Conservation (phyloP, 495 filamentous ascomycete species). For the Oleoguttula mirabilis region DNA sequence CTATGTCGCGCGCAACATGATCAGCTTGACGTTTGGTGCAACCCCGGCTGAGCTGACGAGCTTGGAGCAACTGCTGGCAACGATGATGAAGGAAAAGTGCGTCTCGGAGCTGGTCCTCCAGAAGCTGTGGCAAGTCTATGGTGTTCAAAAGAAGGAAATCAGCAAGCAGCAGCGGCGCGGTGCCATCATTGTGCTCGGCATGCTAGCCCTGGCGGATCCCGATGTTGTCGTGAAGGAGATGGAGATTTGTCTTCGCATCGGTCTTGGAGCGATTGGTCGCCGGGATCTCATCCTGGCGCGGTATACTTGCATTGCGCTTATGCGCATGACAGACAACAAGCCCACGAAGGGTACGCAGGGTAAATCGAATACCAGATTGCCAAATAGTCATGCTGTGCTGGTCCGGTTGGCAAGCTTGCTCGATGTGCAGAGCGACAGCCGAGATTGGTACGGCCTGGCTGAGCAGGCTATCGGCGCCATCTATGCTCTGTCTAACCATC, state of each 20-base stretch:
- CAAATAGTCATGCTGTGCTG: slow-evolving; percentile 84
- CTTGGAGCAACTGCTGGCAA: slow-evolving; percentile 83
- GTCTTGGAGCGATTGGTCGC: slow-evolving; percentile 67
- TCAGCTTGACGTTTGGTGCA: slow-evolving; percentile 89
- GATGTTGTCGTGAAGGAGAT: slow-evolving; percentile 89
- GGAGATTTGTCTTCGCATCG: slow-evolving; percentile 83
- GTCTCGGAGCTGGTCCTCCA: slow-evolving; percentile 75
- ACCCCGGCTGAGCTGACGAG: slow-evolving; percentile 91
- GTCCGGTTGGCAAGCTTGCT: slow-evolving; percentile 67
- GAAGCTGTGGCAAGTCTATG: slow-evolving; percentile 96
- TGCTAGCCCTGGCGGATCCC: slow-evolving; percentile 86
- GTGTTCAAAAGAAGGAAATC: slow-evolving; percentile 83
- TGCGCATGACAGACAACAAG: slow-evolving; percentile 67
- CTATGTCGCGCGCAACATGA: slow-evolving; percentile 97
- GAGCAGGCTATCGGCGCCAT: slow-evolving; percentile 95
- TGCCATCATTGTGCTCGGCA: slow-evolving; percentile 90
- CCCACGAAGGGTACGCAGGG: slow-evolving; percentile 38
- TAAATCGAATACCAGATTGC: slow-evolving; percentile 58
- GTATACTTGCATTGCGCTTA: slow-evolving; percentile 85
- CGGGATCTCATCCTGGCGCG: slow-evolving; percentile 79
- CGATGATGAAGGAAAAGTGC: slow-evolving; percentile 91
- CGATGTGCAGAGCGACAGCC: slow-evolving; percentile 72
- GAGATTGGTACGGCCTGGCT: slow-evolving; percentile 94
- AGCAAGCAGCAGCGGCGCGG: slow-evolving; percentile 84
- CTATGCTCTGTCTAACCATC: slow-evolving; percentile 87